Base-by-base conservation (phyloP, 352 stramenopile genomes). In the Phytophthora fragariae region DNA sequence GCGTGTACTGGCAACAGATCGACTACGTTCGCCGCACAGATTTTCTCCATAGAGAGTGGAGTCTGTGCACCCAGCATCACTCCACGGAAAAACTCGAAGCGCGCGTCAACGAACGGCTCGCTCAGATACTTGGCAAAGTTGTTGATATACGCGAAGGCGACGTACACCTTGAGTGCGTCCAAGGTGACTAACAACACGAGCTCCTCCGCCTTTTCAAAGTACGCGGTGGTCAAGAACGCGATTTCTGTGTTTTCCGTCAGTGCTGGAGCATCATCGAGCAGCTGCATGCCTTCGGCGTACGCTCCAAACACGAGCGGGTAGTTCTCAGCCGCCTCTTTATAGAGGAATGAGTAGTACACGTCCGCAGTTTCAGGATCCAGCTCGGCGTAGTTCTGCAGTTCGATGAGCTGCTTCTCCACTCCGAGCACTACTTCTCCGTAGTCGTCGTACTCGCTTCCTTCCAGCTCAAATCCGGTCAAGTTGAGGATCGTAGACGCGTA, bases 1-100 rank as follows among this genome's bases (percentile, higher is more conserved):
- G 84, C 70, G 7, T 85, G 72, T 12, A 75, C 77, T 12, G 85
- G 85, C 1, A 92, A 67, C 19, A 77, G 58, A 15, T 76, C 61
- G 10, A 62, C 69, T 29, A 76, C 37, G 59, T 66, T 37, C 5
- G 27, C 33, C 33, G 92, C 85, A 54, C 89, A 94, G 37, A 87
- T 77, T 17, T 65, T 68, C 29, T 71, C 63, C 35, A 91, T 76
- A 24, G 81, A 53, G 17, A 89, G 84, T 21, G 85, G 86, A 46
- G 75, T 76, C 53, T 89, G 68, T n/a, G 84, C 84, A 6, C 94
- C 91, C 0, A 78, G 74, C 27, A 99, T 77, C 27, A 67, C 83
- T 27, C 68, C 66, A 60, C 91, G 79, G 67, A 93, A 97, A 66
- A 99, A 97, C 7, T 96, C 77, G 77, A 98, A 98, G 37, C 86